A percentile compares a stretch with the other conserved stretches of the same genome.
Evolutionary conservation across 164 flowering plant genomes (phyloP).

Genomic region (Vitis rupestris): DNA sequence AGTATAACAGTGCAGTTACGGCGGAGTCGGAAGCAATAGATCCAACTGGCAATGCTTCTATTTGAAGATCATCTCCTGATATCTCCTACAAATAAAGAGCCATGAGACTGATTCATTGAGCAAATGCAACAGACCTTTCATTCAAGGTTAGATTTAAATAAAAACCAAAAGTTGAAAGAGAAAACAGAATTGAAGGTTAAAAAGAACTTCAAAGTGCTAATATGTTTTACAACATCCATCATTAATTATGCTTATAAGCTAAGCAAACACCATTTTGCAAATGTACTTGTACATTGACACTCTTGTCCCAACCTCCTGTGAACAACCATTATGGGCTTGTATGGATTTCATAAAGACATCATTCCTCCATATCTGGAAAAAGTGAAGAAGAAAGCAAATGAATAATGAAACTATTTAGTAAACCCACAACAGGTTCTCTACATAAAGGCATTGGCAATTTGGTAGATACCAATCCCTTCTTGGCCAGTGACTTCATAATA

Average conservation of each 20-base stretch:
- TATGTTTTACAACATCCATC: neutral
- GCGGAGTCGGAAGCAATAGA: too few species aligned
- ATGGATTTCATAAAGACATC: constrained; percentile 47
- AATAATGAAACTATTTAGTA: neutral
- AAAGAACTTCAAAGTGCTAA: neutral
- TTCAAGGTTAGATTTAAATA: neutral
- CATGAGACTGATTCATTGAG: neutral
- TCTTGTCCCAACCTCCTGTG: constrained; percentile 84
- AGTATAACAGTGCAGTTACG: too few species aligned
- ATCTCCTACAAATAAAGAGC: constrained; percentile 46
- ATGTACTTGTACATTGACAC: constrained; percentile 61
- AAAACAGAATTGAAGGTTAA: too few species aligned
- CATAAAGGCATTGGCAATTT: too few species aligned
- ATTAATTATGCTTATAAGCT: neutral
- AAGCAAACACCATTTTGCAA: neutral
- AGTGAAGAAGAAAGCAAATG: neutral
- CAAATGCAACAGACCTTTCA: neutral
- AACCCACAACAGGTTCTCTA: too few species aligned
- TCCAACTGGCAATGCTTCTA: too few species aligned
- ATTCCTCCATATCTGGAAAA: constrained; percentile 12
- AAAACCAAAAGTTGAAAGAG: neutral
- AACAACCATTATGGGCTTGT: constrained; percentile 56
- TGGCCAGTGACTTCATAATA: too few species aligned
- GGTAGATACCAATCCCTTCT: too few species aligned
- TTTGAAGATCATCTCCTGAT: constrained; percentile 40